Conservation (phyloP, 2,329 filamentous ascomycete species). For the Elsinoe arachidis region DNA sequence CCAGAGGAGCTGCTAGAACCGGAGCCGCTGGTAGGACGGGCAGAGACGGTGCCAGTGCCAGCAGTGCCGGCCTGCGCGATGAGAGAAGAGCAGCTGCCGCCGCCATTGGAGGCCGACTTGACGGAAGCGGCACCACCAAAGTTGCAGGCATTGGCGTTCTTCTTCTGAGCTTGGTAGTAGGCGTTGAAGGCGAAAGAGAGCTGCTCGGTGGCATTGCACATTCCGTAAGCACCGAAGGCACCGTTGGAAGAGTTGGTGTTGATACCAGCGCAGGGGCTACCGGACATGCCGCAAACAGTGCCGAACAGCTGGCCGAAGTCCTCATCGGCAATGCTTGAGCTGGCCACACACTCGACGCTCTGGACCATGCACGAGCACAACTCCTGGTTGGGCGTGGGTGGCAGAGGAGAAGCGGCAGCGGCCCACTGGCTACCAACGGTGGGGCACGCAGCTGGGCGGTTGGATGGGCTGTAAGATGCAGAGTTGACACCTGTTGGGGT, state of each 20-base stretch:
- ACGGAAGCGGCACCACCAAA: constrained; percentile 59
- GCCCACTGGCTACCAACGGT: constrained; percentile 56
- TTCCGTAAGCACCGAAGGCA: constrained; percentile 67
- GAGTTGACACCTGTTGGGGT: constrained; percentile 58
- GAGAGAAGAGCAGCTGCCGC: constrained; percentile 47
- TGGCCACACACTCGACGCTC: constrained; percentile 62
- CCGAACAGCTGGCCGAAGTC: constrained; percentile 62
- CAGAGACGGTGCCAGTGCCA: constrained; percentile 49
- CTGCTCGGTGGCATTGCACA: constrained; percentile 63
- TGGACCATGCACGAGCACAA: constrained; percentile 83
- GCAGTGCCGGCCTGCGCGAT: constrained; percentile 56
- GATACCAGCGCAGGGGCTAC: constrained; percentile 58
- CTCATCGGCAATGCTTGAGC: constrained; percentile 47
- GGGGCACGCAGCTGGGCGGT: constrained; percentile 66
- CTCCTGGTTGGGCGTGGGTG: constrained; percentile 67
- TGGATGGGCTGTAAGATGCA: constrained; percentile 62
- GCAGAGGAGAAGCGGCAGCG: constrained; percentile 58
- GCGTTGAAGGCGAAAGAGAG: constrained; percentile 65
- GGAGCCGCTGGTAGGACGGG: constrained; percentile 31
- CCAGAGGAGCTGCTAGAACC: constrained; percentile 21
- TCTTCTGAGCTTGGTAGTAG: constrained; percentile 56
- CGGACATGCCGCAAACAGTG: constrained; percentile 56
- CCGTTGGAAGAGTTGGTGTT: constrained; percentile 57
- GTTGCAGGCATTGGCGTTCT: constrained; percentile 52
- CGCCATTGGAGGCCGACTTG: constrained; percentile 40